Percentiles rank a stretch among this genome's conserved stretches.
Conservation (phyloP, 768 basidiomycete species). For the Auriculariales sp. region DNA sequence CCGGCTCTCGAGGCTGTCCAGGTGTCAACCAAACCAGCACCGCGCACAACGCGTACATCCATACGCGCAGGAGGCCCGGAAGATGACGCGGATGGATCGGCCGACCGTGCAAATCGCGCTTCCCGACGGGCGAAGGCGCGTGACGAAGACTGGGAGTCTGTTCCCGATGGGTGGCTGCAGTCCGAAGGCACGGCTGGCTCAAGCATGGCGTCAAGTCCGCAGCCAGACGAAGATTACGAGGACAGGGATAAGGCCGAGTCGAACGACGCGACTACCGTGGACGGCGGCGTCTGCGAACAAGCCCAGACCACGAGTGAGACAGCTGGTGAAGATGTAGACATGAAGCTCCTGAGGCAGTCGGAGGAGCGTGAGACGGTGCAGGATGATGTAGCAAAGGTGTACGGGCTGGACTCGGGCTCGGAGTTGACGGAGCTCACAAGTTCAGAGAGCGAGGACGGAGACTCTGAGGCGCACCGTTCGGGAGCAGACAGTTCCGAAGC, state of each 20-base stretch:
- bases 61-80: constrained; percentile 10
- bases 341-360: constrained; percentile 10
- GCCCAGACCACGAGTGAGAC: constrained; percentile 3
- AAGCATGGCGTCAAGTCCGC: not conserved
- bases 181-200: not conserved
- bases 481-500: constrained; percentile 13
- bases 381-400: not conserved
- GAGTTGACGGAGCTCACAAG: constrained; percentile 1
- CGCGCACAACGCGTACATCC: constrained; percentile 39
- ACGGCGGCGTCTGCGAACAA: constrained; percentile 9
- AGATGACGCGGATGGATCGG: not conserved
- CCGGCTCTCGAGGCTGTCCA: constrained; percentile 34
- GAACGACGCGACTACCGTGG: constrained; percentile 10
- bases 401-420: not conserved
- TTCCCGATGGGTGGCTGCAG: constrained; percentile 64
- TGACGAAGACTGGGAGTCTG: constrained; percentile 60
- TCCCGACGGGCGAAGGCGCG: constrained; percentile 18
- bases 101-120: not conserved
- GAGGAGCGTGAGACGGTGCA: not conserved
- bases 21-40: constrained; percentile 50
- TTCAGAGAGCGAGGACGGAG: constrained; percentile 27
- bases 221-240: constrained; percentile 3
- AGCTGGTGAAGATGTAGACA: constrained; percentile 6
- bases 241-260: constrained; percentile 8
- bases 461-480: too few relatives aligned